Percentiles rank a stretch among this genome's conserved stretches.
Conservation (phyloP, 106 monocot species). For the Platanthera zijinensis region DNA sequence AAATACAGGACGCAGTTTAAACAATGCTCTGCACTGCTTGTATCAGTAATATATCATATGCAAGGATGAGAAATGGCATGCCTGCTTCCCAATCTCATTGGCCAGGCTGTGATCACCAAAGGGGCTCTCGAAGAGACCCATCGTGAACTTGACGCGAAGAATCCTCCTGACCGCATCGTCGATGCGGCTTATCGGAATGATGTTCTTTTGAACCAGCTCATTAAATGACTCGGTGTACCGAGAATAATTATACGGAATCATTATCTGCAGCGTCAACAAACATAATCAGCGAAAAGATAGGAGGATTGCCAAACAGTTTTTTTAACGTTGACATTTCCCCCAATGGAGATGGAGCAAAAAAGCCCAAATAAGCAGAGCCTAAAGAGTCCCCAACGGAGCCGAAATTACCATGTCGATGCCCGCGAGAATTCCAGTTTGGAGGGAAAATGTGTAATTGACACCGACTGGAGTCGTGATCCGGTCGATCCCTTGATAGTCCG, state of each 20-base stretch:
- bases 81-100: conserved; percentile 24
- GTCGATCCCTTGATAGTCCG: conserved; percentile 58
- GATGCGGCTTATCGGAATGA: conserved; percentile 23
- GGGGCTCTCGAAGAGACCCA: conserved; percentile 35
- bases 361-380: background rate
- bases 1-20: background rate
- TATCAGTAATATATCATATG: background rate
- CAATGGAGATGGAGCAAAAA: background rate
- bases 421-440: conserved; percentile 37
- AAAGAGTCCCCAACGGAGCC: background rate
- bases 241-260: conserved; percentile 15
- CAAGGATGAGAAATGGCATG: background rate
- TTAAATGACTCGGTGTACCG: conserved; percentile 6
- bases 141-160: conserved; percentile 21
- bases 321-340: no score
- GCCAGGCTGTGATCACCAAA: conserved; percentile 13
- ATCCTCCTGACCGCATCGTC: conserved; percentile 23
- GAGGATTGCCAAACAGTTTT: no score
- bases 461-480: conserved; percentile 30
- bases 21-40: background rate
- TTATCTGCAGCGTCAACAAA: conserved; percentile 12
- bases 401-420: conserved; percentile 62
- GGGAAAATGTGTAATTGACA: conserved; percentile 47
- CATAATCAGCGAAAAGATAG: background rate
- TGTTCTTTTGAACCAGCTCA: conserved; percentile 1